These are phyloP conservation scores for Coemansia javaensis DNA, from an alignment of 192 early-diverging fungal species.

Conservation along the genomic window DNA sequence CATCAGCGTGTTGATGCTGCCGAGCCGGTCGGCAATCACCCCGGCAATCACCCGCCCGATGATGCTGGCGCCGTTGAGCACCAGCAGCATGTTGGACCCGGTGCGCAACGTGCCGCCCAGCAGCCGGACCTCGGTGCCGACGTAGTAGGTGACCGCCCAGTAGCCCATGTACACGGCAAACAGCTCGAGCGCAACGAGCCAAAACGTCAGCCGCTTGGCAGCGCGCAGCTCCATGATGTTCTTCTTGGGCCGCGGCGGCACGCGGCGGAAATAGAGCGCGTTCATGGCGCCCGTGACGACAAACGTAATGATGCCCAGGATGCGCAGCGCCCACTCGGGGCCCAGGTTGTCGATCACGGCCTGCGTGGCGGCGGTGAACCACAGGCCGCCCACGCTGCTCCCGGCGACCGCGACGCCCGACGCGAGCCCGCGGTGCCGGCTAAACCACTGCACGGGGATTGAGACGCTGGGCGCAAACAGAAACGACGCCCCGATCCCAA, in stretches of 20 bases:
- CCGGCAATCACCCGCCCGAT: conserved; percentile 34
- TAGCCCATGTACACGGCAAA: conserved; percentile 43
- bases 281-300: conserved; percentile 28
- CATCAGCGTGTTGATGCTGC: conserved; percentile 34
- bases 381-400: conserved; percentile 57
- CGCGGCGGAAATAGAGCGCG: conserved; percentile 25
- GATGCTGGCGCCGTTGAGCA: conserved; percentile 29
- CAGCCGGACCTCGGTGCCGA: conserved; percentile 23
- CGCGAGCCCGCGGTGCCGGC: conserved; percentile 51
- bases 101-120: conserved; percentile 18
- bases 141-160: conserved; percentile 40
- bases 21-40: conserved; percentile 28
- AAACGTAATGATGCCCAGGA: conserved; percentile 56
- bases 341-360: conserved; percentile 59
- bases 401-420: conserved; percentile 61
- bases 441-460: conserved; percentile 62
- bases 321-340: conserved; percentile 62
- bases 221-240: conserved; percentile 21
- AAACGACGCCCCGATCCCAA: conserved; percentile 55
- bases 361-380: conserved; percentile 56
- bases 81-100: conserved; percentile 32
- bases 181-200: conserved; percentile 26
- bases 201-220: conserved; percentile 24
- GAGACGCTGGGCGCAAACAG: conserved; percentile 54
- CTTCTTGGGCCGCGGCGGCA: conserved; percentile 51